Conservation (phyloP, 192 early-diverging fungal species). For the Linnemannia hyalina region DNA sequence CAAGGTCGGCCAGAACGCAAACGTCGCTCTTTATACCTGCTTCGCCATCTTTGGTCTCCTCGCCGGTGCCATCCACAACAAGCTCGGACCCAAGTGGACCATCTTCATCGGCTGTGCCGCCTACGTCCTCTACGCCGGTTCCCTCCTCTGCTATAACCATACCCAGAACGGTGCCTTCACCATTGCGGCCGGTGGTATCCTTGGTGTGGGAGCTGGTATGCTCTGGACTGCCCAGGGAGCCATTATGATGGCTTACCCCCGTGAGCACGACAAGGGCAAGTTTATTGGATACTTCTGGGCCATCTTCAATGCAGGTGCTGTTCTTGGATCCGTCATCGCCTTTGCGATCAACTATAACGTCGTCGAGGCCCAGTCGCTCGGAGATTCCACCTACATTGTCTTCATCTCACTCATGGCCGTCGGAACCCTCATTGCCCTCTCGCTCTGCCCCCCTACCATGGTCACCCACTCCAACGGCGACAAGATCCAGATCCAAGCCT, state of each 20-base stretch:
- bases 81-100: slow-evolving; percentile 73
- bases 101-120: slow-evolving; percentile 73
- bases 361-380: slow-evolving; percentile 57
- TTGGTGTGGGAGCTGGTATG: slow-evolving; percentile 85
- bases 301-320: slow-evolving; percentile 82
- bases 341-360: slow-evolving; percentile 76
- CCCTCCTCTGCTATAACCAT: slow-evolving; percentile 76
- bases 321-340: slow-evolving; percentile 78
- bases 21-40: slow-evolving; percentile 78
- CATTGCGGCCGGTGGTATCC: slow-evolving; percentile 77
- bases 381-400: slow-evolving; percentile 77
- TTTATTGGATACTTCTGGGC: slow-evolving; percentile 88
- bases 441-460: slow-evolving; percentile 62
- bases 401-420: slow-evolving; percentile 75
- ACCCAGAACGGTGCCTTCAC: slow-evolving; percentile 65
- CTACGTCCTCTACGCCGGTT: slow-evolving; percentile 82
- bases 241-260: slow-evolving; percentile 87
- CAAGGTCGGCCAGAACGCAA: slow-evolving; percentile 72
- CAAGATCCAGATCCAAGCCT: slow-evolving; percentile 71
- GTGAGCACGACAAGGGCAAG: slow-evolving; percentile 79
- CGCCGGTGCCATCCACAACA: slow-evolving; percentile 80
- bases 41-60: slow-evolving; percentile 81
- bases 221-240: slow-evolving; percentile 78
- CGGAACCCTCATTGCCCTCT: slow-evolving; percentile 67
- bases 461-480: slow-evolving; percentile 76